Conservation (phyloP, 306 rosid genomes). For the Parietaria judaica region DNA sequence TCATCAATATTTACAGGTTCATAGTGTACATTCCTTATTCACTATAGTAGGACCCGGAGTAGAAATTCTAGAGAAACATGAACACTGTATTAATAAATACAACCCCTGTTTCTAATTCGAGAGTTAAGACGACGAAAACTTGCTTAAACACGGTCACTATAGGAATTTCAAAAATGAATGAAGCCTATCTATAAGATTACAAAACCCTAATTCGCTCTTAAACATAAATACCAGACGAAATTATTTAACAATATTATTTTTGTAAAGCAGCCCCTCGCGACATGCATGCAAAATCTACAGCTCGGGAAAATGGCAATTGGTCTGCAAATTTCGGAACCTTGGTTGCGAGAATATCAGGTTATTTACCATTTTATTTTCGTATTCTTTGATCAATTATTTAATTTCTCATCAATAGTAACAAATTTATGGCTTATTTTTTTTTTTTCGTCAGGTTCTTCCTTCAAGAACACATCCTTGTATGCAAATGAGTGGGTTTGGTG, state of each 20-base stretch:
- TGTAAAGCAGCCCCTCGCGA: slow-evolving; percentile 71
- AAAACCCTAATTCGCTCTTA: no score
- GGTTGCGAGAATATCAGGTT: slow-evolving; percentile 99
- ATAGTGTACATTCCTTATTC: no score
- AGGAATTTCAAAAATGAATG: no score
- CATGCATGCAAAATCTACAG: slow-evolving; percentile 89
- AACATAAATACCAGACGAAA: no score
- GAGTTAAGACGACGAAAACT: no score
- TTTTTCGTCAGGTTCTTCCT: slow-evolving; percentile 68
- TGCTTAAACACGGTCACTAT: no score
- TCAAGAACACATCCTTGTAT: slow-evolving; percentile 87
- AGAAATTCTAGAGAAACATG: no score
- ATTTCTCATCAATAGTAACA: no score
- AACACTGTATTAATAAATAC: no score
- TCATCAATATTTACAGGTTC: slow-evolving; percentile 92
- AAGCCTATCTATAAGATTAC: no score
- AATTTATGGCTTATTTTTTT: neutral
- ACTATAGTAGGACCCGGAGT: no score
- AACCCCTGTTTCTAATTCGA: no score
- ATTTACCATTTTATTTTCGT: neutral
- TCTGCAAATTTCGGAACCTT: slow-evolving; percentile 91
- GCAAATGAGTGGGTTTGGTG: slow-evolving; percentile 93
- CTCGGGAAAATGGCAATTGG: slow-evolving; percentile 79
- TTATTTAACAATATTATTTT: neutral
- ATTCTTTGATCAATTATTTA: neutral